These are phyloP conservation scores for Fusarium sp. DNA, from an alignment of 2,329 filamentous ascomycete species.

Conservation along the genomic window DNA sequence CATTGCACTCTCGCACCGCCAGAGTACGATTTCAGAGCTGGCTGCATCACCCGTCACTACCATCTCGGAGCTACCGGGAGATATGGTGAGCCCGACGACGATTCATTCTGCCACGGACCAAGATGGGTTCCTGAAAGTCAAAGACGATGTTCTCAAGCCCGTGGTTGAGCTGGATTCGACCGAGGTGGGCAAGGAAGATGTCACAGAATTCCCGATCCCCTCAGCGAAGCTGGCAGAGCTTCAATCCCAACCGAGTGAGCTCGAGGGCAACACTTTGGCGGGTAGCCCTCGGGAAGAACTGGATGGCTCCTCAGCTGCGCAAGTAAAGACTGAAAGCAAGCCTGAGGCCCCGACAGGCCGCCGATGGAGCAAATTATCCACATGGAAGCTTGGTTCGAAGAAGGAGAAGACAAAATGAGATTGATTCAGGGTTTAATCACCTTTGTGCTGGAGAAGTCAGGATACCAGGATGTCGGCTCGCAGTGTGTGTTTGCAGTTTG, in stretches of 20 bases:
- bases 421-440: not conserved
- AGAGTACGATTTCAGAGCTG: slow-evolving; percentile 17
- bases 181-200: not conserved
- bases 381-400: slow-evolving; percentile 43
- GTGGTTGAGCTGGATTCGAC: slow-evolving; percentile 34
- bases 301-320: slow-evolving; percentile 3
- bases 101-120: not conserved
- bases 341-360: slow-evolving; percentile 11
- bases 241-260: slow-evolving; percentile 32
- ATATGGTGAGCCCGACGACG: not conserved
- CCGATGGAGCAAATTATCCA: slow-evolving; percentile 40
- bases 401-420: slow-evolving; percentile 37
- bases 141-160: not conserved
- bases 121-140: not conserved
- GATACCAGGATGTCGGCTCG: not conserved
- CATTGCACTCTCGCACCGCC: slow-evolving; percentile 5
- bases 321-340: slow-evolving; percentile 14
- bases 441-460: not conserved
- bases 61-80: slow-evolving; percentile 34
- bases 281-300: slow-evolving; percentile 22
- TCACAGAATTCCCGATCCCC: not conserved
- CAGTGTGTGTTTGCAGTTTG: not conserved
- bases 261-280: slow-evolving; percentile 27
- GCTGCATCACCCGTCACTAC: not conserved
- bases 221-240: slow-evolving; percentile 28